Percentiles rank a stretch among this genome's conserved stretches.
Evolutionary conservation across 129 eudicot genomes (phyloP).

Genomic region (Gnaphalium uliginosum): DNA sequence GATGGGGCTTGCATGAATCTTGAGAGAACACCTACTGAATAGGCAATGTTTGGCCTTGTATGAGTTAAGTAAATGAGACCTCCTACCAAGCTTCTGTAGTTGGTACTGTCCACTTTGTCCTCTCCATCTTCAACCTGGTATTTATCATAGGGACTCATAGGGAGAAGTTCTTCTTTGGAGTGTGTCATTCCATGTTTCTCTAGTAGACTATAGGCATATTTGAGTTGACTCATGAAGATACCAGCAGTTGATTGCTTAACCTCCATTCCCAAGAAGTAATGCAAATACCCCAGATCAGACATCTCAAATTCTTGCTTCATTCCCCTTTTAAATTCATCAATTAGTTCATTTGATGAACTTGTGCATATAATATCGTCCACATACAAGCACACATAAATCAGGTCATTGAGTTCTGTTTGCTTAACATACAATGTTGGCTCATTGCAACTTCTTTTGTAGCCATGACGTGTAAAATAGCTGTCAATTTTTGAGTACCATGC

Average conservation of each 20-base stretch:
- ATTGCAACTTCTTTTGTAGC: not conserved
- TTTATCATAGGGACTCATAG: not conserved
- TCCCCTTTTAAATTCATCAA: not conserved
- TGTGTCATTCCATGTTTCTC: not conserved
- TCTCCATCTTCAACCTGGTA: not conserved
- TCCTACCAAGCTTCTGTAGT: not conserved
- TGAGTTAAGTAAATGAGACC: not conserved
- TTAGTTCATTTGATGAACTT: not conserved
- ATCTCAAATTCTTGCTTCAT: not conserved
- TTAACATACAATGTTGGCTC: not conserved
- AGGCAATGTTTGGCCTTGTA: not conserved
- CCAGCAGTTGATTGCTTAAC: not conserved
- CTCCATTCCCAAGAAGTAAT: not conserved
- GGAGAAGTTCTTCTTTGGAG: not conserved
- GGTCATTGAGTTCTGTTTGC: not conserved
- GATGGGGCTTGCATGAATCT: not conserved
- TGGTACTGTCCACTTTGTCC: not conserved
- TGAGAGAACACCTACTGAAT: not conserved
- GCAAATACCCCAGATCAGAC: not conserved
- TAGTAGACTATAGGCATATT: not conserved
- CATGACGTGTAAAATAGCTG: not conserved
- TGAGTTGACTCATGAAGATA: not conserved
- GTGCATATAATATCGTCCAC: not conserved
- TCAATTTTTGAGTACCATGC: not conserved
- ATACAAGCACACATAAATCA: not conserved